Percentiles rank a stretch among this genome's conserved stretches.
Evolutionary conservation across 1,284 basidiomycete species (phyloP).

Genomic region (Trametes pubescens): DNA sequence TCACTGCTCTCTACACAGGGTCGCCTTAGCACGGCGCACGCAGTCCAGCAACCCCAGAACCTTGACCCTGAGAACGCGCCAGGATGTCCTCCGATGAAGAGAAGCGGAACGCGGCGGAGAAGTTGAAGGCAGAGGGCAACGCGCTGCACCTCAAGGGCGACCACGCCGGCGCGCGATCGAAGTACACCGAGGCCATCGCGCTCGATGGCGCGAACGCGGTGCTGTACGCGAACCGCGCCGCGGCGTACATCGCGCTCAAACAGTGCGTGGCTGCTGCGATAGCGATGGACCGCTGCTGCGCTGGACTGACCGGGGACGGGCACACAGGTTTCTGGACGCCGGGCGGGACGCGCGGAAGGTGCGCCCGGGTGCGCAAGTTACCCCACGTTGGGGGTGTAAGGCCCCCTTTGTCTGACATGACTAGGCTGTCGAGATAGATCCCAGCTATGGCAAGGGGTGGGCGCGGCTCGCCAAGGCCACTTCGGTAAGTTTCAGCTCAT

Average conservation of each 20-base stretch:
- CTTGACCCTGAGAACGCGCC: background rate
- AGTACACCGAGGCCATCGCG: slow-evolving; percentile 46
- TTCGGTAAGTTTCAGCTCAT: slow-evolving; percentile 35
- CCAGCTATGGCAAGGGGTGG: slow-evolving; percentile 47
- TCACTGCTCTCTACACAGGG: background rate
- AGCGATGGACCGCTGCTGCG: background rate
- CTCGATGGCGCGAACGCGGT: slow-evolving; percentile 41
- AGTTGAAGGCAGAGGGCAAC: slow-evolving; percentile 47
- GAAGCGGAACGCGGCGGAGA: slow-evolving; percentile 26
- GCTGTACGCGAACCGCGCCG: slow-evolving; percentile 46
- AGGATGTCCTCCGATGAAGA: slow-evolving; percentile 31
- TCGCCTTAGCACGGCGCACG: background rate
- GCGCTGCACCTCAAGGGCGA: slow-evolving; percentile 41
- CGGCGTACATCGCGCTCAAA: slow-evolving; percentile 25
- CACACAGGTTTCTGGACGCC: slow-evolving; percentile 34
- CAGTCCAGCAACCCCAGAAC: background rate
- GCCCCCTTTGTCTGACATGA: background rate
- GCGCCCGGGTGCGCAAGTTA: background rate
- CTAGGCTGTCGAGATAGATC: slow-evolving; percentile 46
- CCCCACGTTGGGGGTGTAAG: too few species aligned
- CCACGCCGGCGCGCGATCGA: slow-evolving; percentile 40
- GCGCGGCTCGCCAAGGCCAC: slow-evolving; percentile 42
- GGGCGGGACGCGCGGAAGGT: slow-evolving; percentile 35
- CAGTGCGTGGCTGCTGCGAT: slow-evolving; percentile 18
- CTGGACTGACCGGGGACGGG: background rate